These are phyloP conservation scores for Zalerion maritima DNA, from an alignment of 495 filamentous ascomycete genomes.

Conservation along the genomic window DNA sequence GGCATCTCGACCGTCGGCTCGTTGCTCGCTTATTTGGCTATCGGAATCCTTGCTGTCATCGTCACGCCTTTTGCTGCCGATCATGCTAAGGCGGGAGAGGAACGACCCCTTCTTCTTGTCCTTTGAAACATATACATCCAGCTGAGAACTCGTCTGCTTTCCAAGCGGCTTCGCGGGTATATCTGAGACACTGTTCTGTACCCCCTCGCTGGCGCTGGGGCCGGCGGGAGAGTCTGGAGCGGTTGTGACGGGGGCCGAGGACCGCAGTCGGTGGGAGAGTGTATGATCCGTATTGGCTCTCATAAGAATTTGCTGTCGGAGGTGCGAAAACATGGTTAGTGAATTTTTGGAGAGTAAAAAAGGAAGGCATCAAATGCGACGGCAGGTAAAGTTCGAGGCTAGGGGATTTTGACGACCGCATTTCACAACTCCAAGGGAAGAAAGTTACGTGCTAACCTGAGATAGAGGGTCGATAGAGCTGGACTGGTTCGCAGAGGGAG, in stretches of 20 bases:
- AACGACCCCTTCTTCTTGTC: conserved; percentile 78
- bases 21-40: conserved; percentile 53
- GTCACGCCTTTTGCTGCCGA: conserved; percentile 62
- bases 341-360: too few relatives aligned
- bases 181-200: conserved; percentile 24
- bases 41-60: conserved; percentile 50
- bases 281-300: conserved; percentile 65
- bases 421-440: too few relatives aligned
- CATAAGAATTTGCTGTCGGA: conserved; percentile 52
- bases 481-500: conserved; percentile 9
- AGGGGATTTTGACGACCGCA: too few relatives aligned
- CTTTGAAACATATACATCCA: conserved; percentile 29
- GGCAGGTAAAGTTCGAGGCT: too few relatives aligned
- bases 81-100: conserved; percentile 66
- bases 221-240: conserved; percentile 36
- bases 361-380: too few relatives aligned
- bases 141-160: conserved; percentile 12
- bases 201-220: conserved; percentile 29
- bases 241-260: too few relatives aligned
- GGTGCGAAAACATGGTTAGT: conserved; percentile 3
- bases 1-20: conserved; percentile 68
- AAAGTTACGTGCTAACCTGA: conserved; percentile 19
- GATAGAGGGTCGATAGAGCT: conserved; percentile 31
- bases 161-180: conserved; percentile 20
- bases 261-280: conserved; percentile 52